Percentiles rank a stretch among this genome's conserved stretches.
Evolutionary conservation across 768 basidiomycete genomes (phyloP).

Genomic region (Lactifluus piperatus): DNA sequence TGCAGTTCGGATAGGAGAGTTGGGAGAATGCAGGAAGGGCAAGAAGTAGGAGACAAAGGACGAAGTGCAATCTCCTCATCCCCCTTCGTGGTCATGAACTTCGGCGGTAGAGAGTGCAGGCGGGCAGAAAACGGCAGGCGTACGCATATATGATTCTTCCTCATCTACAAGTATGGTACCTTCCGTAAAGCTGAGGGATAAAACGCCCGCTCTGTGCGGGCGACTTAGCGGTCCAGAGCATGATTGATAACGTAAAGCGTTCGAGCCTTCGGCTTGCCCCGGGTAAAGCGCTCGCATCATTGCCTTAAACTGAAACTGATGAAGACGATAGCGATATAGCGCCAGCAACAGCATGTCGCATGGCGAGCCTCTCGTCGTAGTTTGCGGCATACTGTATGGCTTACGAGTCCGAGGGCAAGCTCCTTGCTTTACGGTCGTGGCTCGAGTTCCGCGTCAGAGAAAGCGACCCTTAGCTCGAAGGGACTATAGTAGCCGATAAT

Average conservation of each 20-base stretch:
- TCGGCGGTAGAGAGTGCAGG: background rate
- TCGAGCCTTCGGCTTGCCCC: background rate
- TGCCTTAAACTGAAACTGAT: too few species aligned
- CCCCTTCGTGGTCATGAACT: background rate
- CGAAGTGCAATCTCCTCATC: background rate
- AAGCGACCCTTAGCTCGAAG: too few species aligned
- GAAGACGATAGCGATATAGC: too few species aligned
- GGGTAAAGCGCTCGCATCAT: background rate
- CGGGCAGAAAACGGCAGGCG: background rate
- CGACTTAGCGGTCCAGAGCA: background rate
- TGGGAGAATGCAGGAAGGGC: background rate
- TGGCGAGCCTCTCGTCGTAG: too few species aligned
- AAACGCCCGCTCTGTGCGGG: background rate
- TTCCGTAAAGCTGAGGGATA: background rate
- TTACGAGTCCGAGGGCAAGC: too few species aligned
- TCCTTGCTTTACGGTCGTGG: too few species aligned
- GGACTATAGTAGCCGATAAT: too few species aligned
- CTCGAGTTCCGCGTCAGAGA: too few species aligned
- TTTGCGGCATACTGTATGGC: too few species aligned
- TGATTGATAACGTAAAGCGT: background rate
- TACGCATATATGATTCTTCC: background rate
- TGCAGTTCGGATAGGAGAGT: constrained; percentile 3
- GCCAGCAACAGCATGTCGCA: too few species aligned
- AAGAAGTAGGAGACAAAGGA: background rate
- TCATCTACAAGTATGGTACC: background rate